Evolutionary conservation across 768 basidiomycete species (phyloP).

Genomic region (Pulveroboletus sp.): DNA sequence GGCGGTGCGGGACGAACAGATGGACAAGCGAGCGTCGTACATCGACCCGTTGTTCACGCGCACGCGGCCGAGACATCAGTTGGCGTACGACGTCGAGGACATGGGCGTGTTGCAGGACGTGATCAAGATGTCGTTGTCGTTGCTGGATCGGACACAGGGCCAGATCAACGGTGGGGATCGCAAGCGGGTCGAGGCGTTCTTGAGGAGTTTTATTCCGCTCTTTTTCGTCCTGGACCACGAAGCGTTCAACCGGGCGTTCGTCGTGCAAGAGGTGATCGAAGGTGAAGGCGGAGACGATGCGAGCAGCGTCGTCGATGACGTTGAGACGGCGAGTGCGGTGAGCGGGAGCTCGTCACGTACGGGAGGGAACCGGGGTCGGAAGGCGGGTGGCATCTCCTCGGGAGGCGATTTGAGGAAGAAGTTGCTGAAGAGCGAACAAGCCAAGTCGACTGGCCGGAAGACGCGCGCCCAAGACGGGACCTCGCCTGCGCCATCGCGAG

Average conservation of each 20-base stretch:
- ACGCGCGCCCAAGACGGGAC: constrained; percentile 51
- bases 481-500: constrained; percentile 55
- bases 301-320: constrained; percentile 35
- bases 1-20: constrained; percentile 76
- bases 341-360: constrained; percentile 26
- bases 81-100: constrained; percentile 75
- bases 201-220: constrained; percentile 72
- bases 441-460: constrained; percentile 61
- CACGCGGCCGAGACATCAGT: constrained; percentile 69
- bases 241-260: constrained; percentile 66
- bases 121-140: constrained; percentile 84
- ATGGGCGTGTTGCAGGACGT: constrained; percentile 77
- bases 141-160: constrained; percentile 83
- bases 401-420: constrained; percentile 75
- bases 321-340: constrained; percentile 31
- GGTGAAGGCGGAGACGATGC: constrained; percentile 53
- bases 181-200: constrained; percentile 75
- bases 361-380: constrained; percentile 40
- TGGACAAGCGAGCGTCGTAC: constrained; percentile 63
- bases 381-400: constrained; percentile 36
- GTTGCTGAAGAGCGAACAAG: constrained; percentile 76
- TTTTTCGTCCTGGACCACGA: constrained; percentile 73
- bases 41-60: constrained; percentile 52
- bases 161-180: constrained; percentile 70
- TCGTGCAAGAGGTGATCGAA: constrained; percentile 58